phyloP scores from a whole-genome alignment of 306 rosid species.

The Sicyos edulis region DNA sequence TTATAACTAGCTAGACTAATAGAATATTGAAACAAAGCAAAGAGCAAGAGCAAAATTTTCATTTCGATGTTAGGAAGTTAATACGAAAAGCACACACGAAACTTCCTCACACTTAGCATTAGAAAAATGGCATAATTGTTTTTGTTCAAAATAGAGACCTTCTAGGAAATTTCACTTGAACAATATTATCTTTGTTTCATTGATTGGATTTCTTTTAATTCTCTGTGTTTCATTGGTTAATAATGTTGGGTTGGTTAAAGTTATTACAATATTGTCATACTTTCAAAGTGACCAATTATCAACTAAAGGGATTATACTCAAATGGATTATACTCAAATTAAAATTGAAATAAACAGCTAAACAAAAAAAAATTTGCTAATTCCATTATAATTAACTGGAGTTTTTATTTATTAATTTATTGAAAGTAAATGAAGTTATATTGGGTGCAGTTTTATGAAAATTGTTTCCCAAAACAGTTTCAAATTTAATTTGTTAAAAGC shows the following conservation, averaged over 20 bases:
- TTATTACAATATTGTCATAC: not conserved
- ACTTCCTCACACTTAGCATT: not conserved
- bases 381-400: too few species aligned
- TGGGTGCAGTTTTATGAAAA: not conserved
- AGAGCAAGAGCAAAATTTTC: not conserved
- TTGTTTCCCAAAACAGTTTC: too few species aligned
- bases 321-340: too few species aligned
- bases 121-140: not conserved
- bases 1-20: too few species aligned
- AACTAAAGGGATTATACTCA: too few species aligned
- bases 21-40: too few species aligned
- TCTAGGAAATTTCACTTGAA: conserved; percentile 5
- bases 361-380: too few species aligned
- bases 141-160: not conserved
- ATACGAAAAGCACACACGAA: not conserved
- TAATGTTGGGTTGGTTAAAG: not conserved
- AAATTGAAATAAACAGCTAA: too few species aligned
- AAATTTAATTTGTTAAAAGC: too few species aligned
- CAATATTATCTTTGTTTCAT: not conserved
- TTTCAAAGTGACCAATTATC: not conserved
- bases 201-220: not conserved
- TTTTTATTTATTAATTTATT: too few species aligned
- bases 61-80: not conserved
- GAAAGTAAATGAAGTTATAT: too few species aligned
- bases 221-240: not conserved